Base-by-base conservation (phyloP, 441 rosid genomes). In the Erysimum cheiri region DNA sequence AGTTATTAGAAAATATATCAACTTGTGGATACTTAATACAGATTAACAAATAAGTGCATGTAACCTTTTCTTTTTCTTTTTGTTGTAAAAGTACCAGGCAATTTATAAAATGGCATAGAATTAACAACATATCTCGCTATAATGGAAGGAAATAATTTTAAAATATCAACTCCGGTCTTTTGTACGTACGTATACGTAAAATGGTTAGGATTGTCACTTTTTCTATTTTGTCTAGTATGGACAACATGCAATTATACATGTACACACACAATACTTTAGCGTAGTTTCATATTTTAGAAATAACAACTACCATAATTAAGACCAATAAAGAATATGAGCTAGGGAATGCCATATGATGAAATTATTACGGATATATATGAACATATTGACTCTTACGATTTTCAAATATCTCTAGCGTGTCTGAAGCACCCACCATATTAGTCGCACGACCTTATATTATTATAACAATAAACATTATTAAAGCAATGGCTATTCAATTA, bases 321-420 rank as follows among this genome's bases (percentile, higher is more conserved):
- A 56, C 52, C 52, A 59, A 74, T 43, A 46, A 53, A 54, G 69
- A 73, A 19, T 19, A 19, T 73, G 43, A 52, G 72, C n/a, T n/a
- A n/a, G n/a, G 43, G 72, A 52, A 44, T 40, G 46, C 63, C 63
- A 43, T 43, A 60, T 41, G 40, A 73, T 66, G 15, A 40, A 24
- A 59, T 24, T 1, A 32, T 29, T 74, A 31, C 13, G 44, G 46
- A 48, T 73, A 58, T 49, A 58, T 48, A 67, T 43, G 58, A 53
- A 68, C 33, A 28, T 60, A 46, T 61, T 68, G 73, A 68, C 73
- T 46, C 28, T 19, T 17, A 13, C 1, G 5, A 68, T 54, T 8
- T 74, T 61, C 74, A 74, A 68, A 61, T 22, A 54, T 61, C 46
- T 39, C 40, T 53, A 36, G 19, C 78, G 78, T 74, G 70, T 54